phyloP scores from a whole-genome alignment of 148 eudicot species.

The Arbutus unedo region DNA sequence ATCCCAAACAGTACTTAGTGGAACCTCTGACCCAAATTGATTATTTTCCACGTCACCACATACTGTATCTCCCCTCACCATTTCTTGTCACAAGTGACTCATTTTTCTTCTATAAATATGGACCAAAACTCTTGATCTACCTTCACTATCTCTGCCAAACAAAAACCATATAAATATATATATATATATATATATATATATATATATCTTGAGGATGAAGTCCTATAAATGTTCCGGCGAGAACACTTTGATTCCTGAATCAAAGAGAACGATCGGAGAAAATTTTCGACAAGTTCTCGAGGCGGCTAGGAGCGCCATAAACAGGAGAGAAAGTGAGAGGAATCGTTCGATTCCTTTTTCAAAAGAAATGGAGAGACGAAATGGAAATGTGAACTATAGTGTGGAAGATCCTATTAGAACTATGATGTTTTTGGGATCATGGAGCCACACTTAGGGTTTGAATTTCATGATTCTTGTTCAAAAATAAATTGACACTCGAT shows the following conservation, averaged over 20 bases:
- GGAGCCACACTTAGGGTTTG: slow-evolving; percentile 58
- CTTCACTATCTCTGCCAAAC: slow-evolving; percentile 12
- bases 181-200: too few relatives aligned
- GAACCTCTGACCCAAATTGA: background rate
- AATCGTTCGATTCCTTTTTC: slow-evolving; percentile 15
- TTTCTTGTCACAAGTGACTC: background rate
- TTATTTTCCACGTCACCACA: background rate
- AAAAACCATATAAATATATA: too few relatives aligned
- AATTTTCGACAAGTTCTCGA: slow-evolving; percentile 29
- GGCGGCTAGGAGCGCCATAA: slow-evolving; percentile 22
- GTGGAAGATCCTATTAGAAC: slow-evolving; percentile 69
- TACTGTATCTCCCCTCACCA: slow-evolving; percentile 1
- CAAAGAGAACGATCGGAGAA: slow-evolving; percentile 43
- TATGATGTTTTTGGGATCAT: slow-evolving; percentile 76
- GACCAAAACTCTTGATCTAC: background rate
- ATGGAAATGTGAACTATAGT: slow-evolving; percentile 2
- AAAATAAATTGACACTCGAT: background rate
- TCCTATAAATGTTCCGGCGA: slow-evolving; percentile 40
- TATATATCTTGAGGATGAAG: slow-evolving; percentile 25
- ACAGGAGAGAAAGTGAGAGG: background rate
- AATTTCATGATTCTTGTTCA: background rate
- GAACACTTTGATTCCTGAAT: slow-evolving; percentile 43
- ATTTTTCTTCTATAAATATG: slow-evolving; percentile 24
- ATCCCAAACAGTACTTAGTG: background rate
- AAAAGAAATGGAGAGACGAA: slow-evolving; percentile 32